These are phyloP conservation scores for Viridothelium virens DNA, from an alignment of 495 filamentous ascomycete species.

Conservation along the genomic window DNA sequence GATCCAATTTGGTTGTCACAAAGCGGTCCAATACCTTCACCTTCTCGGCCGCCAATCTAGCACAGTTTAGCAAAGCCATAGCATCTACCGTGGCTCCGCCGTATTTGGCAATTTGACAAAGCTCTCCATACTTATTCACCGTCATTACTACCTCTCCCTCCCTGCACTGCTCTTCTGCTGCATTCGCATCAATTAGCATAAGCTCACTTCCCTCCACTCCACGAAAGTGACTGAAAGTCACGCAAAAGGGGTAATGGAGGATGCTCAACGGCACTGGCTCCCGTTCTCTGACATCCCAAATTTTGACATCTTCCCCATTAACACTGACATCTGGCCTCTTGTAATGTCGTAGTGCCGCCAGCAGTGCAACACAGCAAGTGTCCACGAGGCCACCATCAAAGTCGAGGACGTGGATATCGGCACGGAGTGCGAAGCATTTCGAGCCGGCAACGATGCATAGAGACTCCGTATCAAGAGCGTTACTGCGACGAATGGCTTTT, in stretches of 20 bases:
- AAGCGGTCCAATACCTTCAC: slow-evolving; percentile 67
- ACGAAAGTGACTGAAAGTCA: slow-evolving; percentile 73
- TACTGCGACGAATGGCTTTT: slow-evolving; percentile 83
- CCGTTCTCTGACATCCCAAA: slow-evolving; percentile 75
- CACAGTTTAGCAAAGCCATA: slow-evolving; percentile 61
- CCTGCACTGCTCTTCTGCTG: slow-evolving; percentile 77
- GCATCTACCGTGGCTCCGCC: slow-evolving; percentile 76
- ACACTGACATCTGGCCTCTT: slow-evolving; percentile 79
- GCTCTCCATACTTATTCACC: slow-evolving; percentile 80
- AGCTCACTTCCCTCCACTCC: slow-evolving; percentile 21
- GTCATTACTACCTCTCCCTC: slow-evolving; percentile 78
- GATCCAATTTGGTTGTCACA: slow-evolving; percentile 62
- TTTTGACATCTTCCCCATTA: slow-evolving; percentile 68
- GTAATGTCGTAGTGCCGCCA: slow-evolving; percentile 84
- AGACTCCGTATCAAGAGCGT: slow-evolving; percentile 87
- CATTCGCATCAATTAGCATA: slow-evolving; percentile 66
- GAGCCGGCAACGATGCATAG: slow-evolving; percentile 84
- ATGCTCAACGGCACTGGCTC: slow-evolving; percentile 83
- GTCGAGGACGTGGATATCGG: slow-evolving; percentile 80
- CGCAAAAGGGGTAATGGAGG: slow-evolving; percentile 80
- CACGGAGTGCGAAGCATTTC: slow-evolving; percentile 83
- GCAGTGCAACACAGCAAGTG: slow-evolving; percentile 72
- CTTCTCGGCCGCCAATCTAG: slow-evolving; percentile 60
- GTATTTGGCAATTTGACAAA: slow-evolving; percentile 84
- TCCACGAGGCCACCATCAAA: slow-evolving; percentile 86